A percentile compares a stretch with the other conserved stretches of the same genome.
Conservation (phyloP, 495 filamentous ascomycete genomes). For the Cairneyella variabilis region DNA sequence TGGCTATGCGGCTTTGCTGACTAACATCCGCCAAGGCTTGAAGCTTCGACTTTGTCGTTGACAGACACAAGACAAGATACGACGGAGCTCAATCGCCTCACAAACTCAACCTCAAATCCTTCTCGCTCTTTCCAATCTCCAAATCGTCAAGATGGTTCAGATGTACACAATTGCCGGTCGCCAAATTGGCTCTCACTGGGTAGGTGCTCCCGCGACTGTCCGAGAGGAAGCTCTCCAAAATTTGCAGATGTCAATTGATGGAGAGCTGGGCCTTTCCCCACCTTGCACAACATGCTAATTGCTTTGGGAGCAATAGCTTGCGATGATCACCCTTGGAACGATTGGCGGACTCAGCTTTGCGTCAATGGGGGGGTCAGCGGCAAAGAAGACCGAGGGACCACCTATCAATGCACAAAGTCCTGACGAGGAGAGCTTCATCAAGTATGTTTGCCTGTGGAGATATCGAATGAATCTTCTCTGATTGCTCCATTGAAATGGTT, state of each 20-base stretch:
- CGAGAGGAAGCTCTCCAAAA: slow-evolving; percentile 5
- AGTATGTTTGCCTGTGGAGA: slow-evolving; percentile 54
- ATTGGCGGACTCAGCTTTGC: slow-evolving; percentile 55
- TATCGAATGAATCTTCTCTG: not conserved
- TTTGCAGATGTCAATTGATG: not conserved
- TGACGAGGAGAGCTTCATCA: slow-evolving; percentile 96
- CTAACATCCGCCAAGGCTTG: slow-evolving; percentile 7
- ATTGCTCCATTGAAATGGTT: not conserved
- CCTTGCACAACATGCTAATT: slow-evolving; percentile 14
- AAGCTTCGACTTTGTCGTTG: slow-evolving; percentile 17
- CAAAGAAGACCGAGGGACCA: slow-evolving; percentile 55
- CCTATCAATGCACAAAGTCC: slow-evolving; percentile 83
- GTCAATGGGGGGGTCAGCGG: slow-evolving; percentile 58
- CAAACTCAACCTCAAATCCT: slow-evolving; percentile 14
- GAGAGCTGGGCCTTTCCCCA: not conserved
- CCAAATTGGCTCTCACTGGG: slow-evolving; percentile 89
- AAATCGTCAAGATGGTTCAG: slow-evolving; percentile 70
- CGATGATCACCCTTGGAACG: slow-evolving; percentile 74
- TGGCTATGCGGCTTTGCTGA: too few relatives aligned
- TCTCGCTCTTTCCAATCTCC: slow-evolving; percentile 27
- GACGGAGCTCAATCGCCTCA: slow-evolving; percentile 28
- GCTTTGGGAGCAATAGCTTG: slow-evolving; percentile 55
- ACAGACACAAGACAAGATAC: slow-evolving; percentile 9
- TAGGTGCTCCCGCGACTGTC: slow-evolving; percentile 47
- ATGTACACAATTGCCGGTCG: slow-evolving; percentile 83